phyloP scores from a whole-genome alignment of 2,329 filamentous ascomycete genomes.

The Colletotrichum eleusines region DNA sequence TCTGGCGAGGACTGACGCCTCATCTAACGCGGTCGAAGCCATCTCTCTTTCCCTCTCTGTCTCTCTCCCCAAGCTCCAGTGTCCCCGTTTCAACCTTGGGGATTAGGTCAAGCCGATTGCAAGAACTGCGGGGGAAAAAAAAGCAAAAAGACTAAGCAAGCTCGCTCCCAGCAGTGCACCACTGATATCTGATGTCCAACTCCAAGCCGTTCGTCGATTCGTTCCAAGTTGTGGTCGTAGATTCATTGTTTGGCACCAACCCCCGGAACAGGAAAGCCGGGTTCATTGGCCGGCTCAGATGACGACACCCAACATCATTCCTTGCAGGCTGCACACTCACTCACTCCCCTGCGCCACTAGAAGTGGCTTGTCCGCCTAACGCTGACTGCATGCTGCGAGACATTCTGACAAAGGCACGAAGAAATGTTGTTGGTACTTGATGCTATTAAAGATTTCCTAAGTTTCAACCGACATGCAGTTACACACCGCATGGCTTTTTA shows the following conservation, averaged over 20 bases:
- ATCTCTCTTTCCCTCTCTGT: background rate
- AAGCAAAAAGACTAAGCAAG: background rate
- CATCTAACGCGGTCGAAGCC: conserved; percentile 4
- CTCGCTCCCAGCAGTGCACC: background rate
- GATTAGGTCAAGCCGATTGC: background rate
- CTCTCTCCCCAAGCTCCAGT: too few species aligned
- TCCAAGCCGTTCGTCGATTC: too few species aligned
- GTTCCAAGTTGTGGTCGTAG: background rate
- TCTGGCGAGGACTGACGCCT: conserved; percentile 22
- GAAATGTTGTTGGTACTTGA: background rate
- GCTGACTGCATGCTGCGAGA: background rate
- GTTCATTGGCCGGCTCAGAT: conserved; percentile 15
- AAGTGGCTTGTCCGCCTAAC: background rate
- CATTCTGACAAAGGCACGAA: background rate
- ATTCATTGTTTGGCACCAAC: background rate
- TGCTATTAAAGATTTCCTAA: conserved; percentile 30
- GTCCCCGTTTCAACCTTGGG: too few species aligned
- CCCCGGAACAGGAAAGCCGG: background rate
- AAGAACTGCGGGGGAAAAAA: background rate
- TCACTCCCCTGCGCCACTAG: background rate
- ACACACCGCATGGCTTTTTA: background rate
- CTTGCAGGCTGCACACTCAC: background rate
- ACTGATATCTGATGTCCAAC: background rate
- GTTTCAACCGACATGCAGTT: conserved; percentile 4
- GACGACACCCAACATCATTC: conserved; percentile 19